Evolutionary conservation across 2,329 filamentous ascomycete species (phyloP).

Genomic region (Nigrospora sphaerica): DNA sequence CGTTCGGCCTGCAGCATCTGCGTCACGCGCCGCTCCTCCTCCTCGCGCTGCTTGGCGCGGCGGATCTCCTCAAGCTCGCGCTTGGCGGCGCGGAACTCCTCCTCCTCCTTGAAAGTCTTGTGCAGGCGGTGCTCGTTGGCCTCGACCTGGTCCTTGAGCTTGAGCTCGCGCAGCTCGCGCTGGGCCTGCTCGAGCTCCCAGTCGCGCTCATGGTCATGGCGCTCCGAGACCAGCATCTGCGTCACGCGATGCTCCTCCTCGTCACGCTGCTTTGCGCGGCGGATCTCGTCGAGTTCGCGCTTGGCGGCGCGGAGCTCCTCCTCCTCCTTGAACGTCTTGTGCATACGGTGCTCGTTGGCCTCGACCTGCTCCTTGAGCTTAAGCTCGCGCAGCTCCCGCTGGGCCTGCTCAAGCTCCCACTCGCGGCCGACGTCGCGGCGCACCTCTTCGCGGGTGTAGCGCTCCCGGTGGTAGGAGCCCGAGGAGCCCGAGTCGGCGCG

Average conservation of each 20-base stretch:
- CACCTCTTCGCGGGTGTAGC: slow-evolving; percentile 19
- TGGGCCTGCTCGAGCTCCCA: slow-evolving; percentile 22
- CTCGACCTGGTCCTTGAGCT: slow-evolving; percentile 10
- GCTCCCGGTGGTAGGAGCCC: slow-evolving; percentile 10
- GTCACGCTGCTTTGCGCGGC: slow-evolving; percentile 36
- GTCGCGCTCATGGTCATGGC: too few species aligned
- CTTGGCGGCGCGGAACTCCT: slow-evolving; percentile 24
- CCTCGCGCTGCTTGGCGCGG: slow-evolving; percentile 38
- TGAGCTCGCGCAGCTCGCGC: slow-evolving; percentile 27
- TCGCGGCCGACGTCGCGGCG: slow-evolving; percentile 12
- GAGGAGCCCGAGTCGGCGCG: slow-evolving; percentile 26
- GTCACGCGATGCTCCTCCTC: slow-evolving; percentile 44
- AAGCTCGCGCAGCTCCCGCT: slow-evolving; percentile 33
- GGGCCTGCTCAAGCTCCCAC: slow-evolving; percentile 17
- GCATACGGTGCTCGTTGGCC: slow-evolving; percentile 32
- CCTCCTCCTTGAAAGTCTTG: slow-evolving; percentile 32
- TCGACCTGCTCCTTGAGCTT: slow-evolving; percentile 30
- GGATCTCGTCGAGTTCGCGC: slow-evolving; percentile 24
- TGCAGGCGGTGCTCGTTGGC: slow-evolving; percentile 27
- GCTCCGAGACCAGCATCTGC: slow-evolving; percentile 41
- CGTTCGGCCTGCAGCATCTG: slow-evolving; percentile 43
- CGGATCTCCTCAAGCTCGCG: slow-evolving; percentile 24
- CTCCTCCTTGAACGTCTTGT: slow-evolving; percentile 33
- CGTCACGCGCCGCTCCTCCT: slow-evolving; percentile 43
- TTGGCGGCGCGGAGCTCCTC: slow-evolving; percentile 24